Conservation (phyloP, 345 rosid genomes). For the Salix arbutifolia region DNA sequence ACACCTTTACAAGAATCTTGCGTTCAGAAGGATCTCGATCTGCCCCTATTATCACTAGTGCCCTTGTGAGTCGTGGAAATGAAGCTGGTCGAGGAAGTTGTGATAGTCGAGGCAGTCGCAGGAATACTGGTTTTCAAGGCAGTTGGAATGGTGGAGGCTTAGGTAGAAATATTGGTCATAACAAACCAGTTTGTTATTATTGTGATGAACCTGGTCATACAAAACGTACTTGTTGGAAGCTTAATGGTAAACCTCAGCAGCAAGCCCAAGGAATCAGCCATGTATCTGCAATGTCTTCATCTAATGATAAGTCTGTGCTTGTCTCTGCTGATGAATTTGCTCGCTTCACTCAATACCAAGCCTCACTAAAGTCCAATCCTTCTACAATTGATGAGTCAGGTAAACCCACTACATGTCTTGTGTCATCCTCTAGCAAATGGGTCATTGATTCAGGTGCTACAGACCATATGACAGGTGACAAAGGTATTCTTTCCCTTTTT, state of each 20-base stretch:
- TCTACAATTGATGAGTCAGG: background rate
- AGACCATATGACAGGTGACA: background rate
- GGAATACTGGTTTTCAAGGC: too few relatives aligned
- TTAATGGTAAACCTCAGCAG: background rate
- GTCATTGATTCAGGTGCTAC: background rate
- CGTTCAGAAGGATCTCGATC: background rate
- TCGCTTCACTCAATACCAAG: background rate
- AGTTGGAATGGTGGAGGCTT: too few relatives aligned
- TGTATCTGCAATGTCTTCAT: background rate
- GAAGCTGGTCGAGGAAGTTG: background rate
- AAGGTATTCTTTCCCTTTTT: background rate
- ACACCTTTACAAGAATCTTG: background rate
- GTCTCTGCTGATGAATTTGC: background rate
- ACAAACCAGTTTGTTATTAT: background rate
- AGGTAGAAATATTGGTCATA: too few relatives aligned
- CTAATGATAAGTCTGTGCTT: background rate
- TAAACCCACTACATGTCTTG: slow-evolving; percentile 5
- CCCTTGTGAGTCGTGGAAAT: background rate
- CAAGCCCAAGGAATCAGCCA: background rate
- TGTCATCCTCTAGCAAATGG: background rate
- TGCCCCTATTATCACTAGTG: background rate
- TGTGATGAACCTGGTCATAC: background rate
- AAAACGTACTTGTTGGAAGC: background rate
- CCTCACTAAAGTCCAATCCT: background rate
- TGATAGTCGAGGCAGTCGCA: too few relatives aligned